Base-by-base conservation (phyloP, 176 grass and related monocot genomes). In the Pontederia crassipes region DNA sequence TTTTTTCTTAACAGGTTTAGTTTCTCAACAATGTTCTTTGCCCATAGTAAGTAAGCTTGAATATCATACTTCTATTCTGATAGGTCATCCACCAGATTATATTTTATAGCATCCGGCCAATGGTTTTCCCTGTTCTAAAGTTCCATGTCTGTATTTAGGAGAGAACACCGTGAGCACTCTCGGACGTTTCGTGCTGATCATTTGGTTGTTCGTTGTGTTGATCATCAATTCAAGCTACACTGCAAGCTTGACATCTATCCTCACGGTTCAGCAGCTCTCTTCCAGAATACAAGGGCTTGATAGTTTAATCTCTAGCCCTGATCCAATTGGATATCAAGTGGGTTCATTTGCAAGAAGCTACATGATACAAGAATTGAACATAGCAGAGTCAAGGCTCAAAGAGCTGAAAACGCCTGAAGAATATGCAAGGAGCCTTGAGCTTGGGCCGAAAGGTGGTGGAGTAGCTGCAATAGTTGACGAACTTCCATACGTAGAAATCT, bases 221-320 rank as follows among this genome's bases (percentile, higher is more conserved):
- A 69, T 69, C 10, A 69, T 69, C 52, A 69, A 57, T 17, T 69
- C 66, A 15, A 69, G 66, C 66, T 69, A 69, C 53, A 69, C 66
- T 4, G 66, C 66, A 1, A 57, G 17, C 35, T 40, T 69, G 35
- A 69, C 66, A 46, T 69, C 66, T 11, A 55, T 69, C 17, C 66
- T 69, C 10, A 69, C 66, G 20, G n/a, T 69, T 57, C 53, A 27
- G 12, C 66, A 69, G n/a, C 53, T 69, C 8, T 69, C 66, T 5
- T 26, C 66, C 12, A 7, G 40, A 26, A 57, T 69, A 20, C 1
- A 56, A 24, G 66, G 66, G 29, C 52, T 69, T 18, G 66, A 69
- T 12, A 69, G 35, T 24, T 57, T 69, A 18, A 69, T 69, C 32
- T 57, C 66, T 17, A 48, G 66, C 8, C 46, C 35, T 6, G 35